These are phyloP conservation scores for Diplodia corticola DNA, from an alignment of 2,329 filamentous ascomycete genomes.

Conservation along the genomic window DNA sequence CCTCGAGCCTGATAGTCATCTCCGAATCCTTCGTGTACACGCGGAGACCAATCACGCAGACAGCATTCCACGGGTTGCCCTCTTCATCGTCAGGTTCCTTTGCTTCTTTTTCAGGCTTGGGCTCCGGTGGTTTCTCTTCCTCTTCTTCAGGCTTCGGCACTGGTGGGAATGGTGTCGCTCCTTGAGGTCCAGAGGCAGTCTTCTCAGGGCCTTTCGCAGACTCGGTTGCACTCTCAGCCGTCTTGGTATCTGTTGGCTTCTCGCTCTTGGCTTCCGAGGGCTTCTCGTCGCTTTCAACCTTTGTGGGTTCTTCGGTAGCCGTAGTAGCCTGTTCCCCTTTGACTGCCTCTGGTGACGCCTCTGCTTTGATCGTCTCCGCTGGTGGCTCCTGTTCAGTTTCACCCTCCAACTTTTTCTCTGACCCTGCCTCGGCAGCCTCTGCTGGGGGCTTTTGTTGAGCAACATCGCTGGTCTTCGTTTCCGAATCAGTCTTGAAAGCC, in stretches of 20 bases:
- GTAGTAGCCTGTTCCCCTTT: background rate
- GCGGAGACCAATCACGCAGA: slow-evolving; percentile 59
- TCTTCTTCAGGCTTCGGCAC: background rate
- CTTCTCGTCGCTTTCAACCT: background rate
- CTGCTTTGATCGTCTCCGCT: background rate
- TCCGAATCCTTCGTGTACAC: slow-evolving; percentile 56
- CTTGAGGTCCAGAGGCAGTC: background rate
- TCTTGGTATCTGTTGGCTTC: background rate
- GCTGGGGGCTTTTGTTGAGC: background rate
- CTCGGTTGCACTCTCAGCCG: background rate
- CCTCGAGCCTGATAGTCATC: slow-evolving; percentile 55
- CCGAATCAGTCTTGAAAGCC: background rate
- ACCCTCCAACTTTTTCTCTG: background rate
- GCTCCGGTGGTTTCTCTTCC: slow-evolving; percentile 21
- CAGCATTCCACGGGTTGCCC: slow-evolving; percentile 61
- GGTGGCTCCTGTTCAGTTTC: background rate
- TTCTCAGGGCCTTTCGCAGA: background rate
- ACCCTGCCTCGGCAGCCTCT: background rate
- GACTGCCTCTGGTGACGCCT: background rate
- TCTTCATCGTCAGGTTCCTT: slow-evolving; percentile 46
- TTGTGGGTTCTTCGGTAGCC: background rate
- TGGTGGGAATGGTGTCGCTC: too few relatives aligned
- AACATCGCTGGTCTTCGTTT: background rate
- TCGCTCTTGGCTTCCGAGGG: background rate
- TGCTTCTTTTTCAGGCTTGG: slow-evolving; percentile 28